Base-by-base conservation (phyloP, 306 rosid species). In the Prunus mira region DNA sequence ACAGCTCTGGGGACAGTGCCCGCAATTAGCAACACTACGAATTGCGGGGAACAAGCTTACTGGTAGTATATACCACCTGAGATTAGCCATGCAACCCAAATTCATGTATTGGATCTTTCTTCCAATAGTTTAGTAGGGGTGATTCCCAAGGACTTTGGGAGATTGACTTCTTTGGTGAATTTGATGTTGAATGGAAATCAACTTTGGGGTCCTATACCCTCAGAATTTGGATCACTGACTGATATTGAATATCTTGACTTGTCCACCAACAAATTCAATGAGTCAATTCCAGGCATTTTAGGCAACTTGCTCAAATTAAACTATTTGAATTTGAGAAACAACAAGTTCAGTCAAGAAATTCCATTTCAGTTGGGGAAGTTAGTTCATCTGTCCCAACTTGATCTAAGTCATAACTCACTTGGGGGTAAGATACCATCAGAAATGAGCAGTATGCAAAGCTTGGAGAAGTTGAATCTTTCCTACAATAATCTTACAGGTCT, bases 321-420 rank as follows among this genome's bases (percentile, higher is more conserved):
- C 54, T 72, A 72, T 25, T 38, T 72, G 67, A 72, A 72, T 57
- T 58, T 72, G 54, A 72, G 76, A 25, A 72, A 72, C 24, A 72
- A 72, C 41, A 56, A 18, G 34, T 56, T 72, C 17, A 72, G 22
- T 22, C 24, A 72, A 47, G 55, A 72, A 72, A 72, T 72, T 72
- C 76, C 76, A 13, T 4, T 22, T 38, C 66, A 55, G 76, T 22
- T 72, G 67, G 76, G 55, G 12, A 41, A 72, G 54, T 56, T 72
- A 22, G 38, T 56, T 57, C 76, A 72, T 18, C 18, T 56, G 38
- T 38, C 76, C 13, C 38, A 56, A 11, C 32, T 72, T 38, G 76
- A 72, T 72, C 57, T 72, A 22, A 72, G 76, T 15, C 25, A 3
- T 24, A 72, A 72, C 55, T 72, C 15, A 57, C 76, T 72, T 9